Percentiles rank a stretch among this genome's conserved stretches.
These are phyloP conservation scores for Besnoitia besnoiti DNA, from an alignment of 169 alveolate genomes.

Conservation along the genomic window DNA sequence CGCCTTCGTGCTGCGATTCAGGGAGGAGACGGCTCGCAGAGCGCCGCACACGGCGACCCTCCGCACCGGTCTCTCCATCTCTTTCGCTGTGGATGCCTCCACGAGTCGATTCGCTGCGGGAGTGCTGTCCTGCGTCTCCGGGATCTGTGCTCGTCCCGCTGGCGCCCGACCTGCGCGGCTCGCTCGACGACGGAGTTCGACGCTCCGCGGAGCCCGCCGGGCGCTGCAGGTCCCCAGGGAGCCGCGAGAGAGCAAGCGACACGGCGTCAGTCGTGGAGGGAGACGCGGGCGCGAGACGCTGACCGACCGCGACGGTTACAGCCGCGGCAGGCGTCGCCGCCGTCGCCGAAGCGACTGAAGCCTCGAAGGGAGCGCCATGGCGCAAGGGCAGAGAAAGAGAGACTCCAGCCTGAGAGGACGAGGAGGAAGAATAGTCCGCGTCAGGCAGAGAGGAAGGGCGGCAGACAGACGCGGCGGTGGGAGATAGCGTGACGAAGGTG, in stretches of 20 bases:
- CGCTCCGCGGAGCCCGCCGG: too few species aligned
- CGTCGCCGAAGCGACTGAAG: background rate
- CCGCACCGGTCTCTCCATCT: too few species aligned
- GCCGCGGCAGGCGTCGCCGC: background rate
- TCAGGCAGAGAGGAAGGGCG: conserved; percentile 1
- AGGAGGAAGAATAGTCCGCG: background rate
- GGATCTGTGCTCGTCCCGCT: too few species aligned
- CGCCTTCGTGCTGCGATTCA: too few species aligned
- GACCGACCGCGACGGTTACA: background rate
- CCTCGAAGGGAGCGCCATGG: background rate
- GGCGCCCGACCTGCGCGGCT: too few species aligned
- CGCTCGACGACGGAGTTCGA: too few species aligned
- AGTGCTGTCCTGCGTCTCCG: too few species aligned
- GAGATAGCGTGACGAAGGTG: conserved; percentile 9
- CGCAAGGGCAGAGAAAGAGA: background rate
- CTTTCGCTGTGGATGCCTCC: too few species aligned
- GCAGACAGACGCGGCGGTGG: background rate
- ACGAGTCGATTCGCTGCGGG: too few species aligned
- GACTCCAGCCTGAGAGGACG: background rate
- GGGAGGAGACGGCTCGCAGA: too few species aligned
- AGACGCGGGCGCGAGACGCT: background rate
- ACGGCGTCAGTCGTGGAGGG: background rate
- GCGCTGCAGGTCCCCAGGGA: too few species aligned
- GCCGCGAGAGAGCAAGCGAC: background rate
- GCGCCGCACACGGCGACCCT: too few species aligned